Conservation (phyloP, 2,329 filamentous ascomycete species). For the Fusarium chaquense region DNA sequence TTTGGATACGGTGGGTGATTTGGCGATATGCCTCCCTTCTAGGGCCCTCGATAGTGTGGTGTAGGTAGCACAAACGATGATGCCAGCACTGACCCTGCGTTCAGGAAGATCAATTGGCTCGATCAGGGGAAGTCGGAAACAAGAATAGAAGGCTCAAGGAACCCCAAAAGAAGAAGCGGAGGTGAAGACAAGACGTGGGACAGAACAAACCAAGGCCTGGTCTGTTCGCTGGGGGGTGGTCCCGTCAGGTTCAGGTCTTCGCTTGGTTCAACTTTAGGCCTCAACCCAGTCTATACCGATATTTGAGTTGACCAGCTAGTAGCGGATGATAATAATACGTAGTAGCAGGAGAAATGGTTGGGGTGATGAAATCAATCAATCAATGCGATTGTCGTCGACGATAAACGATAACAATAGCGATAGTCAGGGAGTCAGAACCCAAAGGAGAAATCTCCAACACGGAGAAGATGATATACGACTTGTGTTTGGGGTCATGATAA, state of each 20-base stretch:
- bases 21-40: conserved; percentile 1
- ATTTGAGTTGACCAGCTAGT: conserved; percentile 17
- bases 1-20: conserved; percentile 35
- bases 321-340: conserved; percentile 13
- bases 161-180: conserved; percentile 36
- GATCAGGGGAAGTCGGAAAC: conserved; percentile 11
- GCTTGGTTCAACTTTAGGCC: conserved; percentile 32
- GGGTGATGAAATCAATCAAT: neutral
- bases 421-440: conserved; percentile 56
- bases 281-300: conserved; percentile 27
- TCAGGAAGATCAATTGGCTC: conserved; percentile 14
- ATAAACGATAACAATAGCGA: conserved; percentile 22
- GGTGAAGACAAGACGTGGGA: conserved; percentile 18
- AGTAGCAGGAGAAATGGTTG: conserved; percentile 1
- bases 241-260: conserved; percentile 29
- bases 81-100: conserved; percentile 27
- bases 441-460: conserved; percentile 56
- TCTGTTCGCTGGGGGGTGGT: conserved; percentile 12
- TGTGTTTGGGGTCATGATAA: conserved; percentile 57
- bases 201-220: conserved; percentile 12
- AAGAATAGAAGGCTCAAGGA: conserved; percentile 34
- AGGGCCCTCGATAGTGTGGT: conserved; percentile 2
- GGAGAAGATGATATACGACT: conserved; percentile 55
- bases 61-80: conserved; percentile 5
- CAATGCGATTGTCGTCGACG: neutral